These are phyloP conservation scores for Globisporangium uncinulatum DNA, from an alignment of 352 stramenopile species.

Conservation along the genomic window DNA sequence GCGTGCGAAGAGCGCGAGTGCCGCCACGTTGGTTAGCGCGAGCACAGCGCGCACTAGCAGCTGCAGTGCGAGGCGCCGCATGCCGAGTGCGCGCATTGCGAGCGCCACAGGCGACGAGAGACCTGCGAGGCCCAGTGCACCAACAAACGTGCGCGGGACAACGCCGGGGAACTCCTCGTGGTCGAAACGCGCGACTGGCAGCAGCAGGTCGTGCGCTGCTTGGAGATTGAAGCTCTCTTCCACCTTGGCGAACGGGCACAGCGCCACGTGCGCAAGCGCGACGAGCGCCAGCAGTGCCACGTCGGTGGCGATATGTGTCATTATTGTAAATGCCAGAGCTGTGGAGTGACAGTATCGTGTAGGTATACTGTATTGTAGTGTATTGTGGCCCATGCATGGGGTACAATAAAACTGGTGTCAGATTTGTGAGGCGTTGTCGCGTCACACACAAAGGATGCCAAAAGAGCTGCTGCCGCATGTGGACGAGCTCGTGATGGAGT, in stretches of 20 bases:
- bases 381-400: too few species aligned
- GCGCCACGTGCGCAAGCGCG: conserved; percentile 36
- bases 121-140: conserved; percentile 62
- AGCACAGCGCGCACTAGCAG: conserved; percentile 53
- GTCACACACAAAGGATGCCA: conserved; percentile 9
- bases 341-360: background rate
- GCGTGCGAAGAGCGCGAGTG: conserved; percentile 40
- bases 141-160: conserved; percentile 97
- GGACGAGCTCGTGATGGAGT: conserved; percentile 84
- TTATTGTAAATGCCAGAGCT: background rate
- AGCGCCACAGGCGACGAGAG: conserved; percentile 38
- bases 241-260: conserved; percentile 87
- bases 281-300: conserved; percentile 14
- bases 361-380: too few species aligned
- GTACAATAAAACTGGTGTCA: background rate
- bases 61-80: conserved; percentile 57
- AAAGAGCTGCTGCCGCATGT: conserved; percentile 68
- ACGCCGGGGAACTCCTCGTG: conserved; percentile 97
- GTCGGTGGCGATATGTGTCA: background rate
- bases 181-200: conserved; percentile 86
- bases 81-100: conserved; percentile 15
- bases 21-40: conserved; percentile 45
- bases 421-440: background rate
- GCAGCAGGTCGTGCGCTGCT: conserved; percentile 96
- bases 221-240: conserved; percentile 99